Evolutionary conservation across 176 grass and related monocot species (phyloP), one percentile per base, ranked within the genome.

Genomic region (Oryza coarctata): DNA sequence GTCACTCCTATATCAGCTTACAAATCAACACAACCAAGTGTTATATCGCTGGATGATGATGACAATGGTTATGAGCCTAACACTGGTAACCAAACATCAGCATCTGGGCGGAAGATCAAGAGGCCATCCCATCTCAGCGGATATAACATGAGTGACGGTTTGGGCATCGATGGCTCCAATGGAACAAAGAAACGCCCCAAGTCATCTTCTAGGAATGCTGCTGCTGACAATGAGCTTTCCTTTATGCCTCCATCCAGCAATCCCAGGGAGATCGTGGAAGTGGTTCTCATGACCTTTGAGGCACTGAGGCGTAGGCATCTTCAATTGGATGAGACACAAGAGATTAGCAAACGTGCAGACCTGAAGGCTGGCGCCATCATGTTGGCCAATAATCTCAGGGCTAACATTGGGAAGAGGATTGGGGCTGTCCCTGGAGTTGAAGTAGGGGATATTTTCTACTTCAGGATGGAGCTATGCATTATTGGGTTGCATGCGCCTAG

Each of bases 371-470:
- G 84, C 68, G 78, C 90, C 29, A 89, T 91, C 33, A 89, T 98
- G 95, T 68, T 87, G 55, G 34, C 79, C 23, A 57, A 34, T 3
- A 81, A 94, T 88, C 52, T 98, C 39, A 94, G 78, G 83, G 90
- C 92, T 58, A 98, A 98, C 20, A 18, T 68, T 7, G 84, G 86
- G 61, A 98, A 84, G 84, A 86, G 86, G 74, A 73, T 94, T 28
- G 95, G 95, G 12, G 15, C 38, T 38, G 68, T 94, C 73, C 90
- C 95, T 83, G 95, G 95, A 40, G 82, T 98, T 36, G 83, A 91
- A 70, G 64, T 98, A 76, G 95, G 95, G 17, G 95, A 94, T 83
- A 94, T 98, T 88, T 98, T 98, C 82, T 98, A 92, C 76, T 94
- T 94, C 68, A 88, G 95, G 71, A 94, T 98, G 88, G 95, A 98